Percentiles rank a stretch among this genome's conserved stretches.
phyloP scores from a whole-genome alignment of 202 grass and related monocot species.

The Alloteropsis angusta region DNA sequence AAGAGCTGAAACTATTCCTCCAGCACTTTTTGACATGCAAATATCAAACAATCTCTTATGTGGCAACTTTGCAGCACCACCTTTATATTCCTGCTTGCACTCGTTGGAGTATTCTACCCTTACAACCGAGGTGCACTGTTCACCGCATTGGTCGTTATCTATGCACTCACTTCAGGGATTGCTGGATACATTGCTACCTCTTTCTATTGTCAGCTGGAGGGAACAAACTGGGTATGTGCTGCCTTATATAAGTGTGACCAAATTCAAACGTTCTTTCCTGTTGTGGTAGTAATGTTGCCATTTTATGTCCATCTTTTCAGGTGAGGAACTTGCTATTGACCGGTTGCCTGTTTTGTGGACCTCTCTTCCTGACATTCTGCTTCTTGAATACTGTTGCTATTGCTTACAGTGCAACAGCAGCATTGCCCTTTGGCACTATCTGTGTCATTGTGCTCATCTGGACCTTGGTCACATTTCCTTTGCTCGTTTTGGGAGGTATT shows the following conservation, averaged over 20 bases:
- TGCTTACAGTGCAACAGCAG: conserved; percentile 85
- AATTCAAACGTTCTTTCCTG: background rate
- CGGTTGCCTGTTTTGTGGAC: conserved; percentile 84
- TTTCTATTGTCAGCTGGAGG: conserved; percentile 93
- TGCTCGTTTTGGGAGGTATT: conserved; percentile 97
- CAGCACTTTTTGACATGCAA: background rate
- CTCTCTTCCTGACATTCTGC: conserved; percentile 91
- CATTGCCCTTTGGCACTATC: conserved; percentile 90
- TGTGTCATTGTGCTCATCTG: conserved; percentile 95
- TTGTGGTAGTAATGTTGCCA: conserved; percentile 7
- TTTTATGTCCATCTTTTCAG: conserved; percentile 39
- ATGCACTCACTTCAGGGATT: conserved; percentile 94
- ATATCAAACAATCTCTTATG: conserved; percentile 24
- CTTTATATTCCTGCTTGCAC: conserved; percentile 92
- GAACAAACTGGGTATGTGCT: conserved; percentile 79
- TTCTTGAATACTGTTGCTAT: conserved; percentile 98
- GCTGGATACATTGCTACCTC: conserved; percentile 88
- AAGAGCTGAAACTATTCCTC: background rate
- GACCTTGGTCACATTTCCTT: conserved; percentile 87
- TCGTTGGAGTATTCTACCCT: conserved; percentile 96
- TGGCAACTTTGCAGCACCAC: conserved; percentile 56
- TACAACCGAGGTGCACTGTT: conserved; percentile 96
- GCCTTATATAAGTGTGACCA: background rate
- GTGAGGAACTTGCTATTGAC: conserved; percentile 94
- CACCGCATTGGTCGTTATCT: conserved; percentile 92